Evolutionary conservation across 2,329 filamentous ascomycete genomes (phyloP), one percentile per base, ranked within the genome.

Genomic region (Fusarium hainanense): DNA sequence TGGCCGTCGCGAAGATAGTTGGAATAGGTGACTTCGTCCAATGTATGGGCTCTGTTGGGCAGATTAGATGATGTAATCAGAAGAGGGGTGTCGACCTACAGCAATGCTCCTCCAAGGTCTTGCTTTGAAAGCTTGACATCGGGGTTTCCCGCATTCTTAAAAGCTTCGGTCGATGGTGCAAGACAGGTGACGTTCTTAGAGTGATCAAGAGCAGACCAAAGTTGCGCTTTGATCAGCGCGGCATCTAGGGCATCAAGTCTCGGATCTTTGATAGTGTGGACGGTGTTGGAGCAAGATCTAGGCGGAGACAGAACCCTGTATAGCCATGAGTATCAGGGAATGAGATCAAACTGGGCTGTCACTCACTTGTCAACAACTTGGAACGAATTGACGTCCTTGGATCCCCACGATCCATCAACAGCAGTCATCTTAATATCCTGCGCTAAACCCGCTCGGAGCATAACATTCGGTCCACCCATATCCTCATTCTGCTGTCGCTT

Each of bases 391-490:
- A 43, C 47, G 2, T 68, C 56, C 14, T 70, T 69, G 0, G 63
- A 6, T 1, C 72, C 72, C 72, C 72, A 74, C 4, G 40, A 37
- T 2, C 69, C 72, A 63, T 74, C 72, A 2, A 74, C 41, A 3
- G 65, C 61, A 7, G 68, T 71, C 71, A 74, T 73, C 23, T 54
- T 42, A 6, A 65, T 57, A n/a, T 74, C 60, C 11, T 74, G 58
- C 4, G 58, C 69, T 51, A 73, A 14, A 8, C 72, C 72, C 1
- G 63, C 68, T 20, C 70, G 42, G 2, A 74, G 14, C 3, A 54
- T 57, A 7, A 74, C 55, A 1, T 37, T 25, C 4, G 65, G 56
- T 4, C 63, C 65, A 4, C 44, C 27, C 13, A 32, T 27, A 13
- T 65, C 55, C 3, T 52, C 40, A n/a, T 64, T 60, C 2, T 44